These are phyloP conservation scores for Protomyces gravidus DNA, from an alignment of 1,139 yeast species.

Conservation along the genomic window DNA sequence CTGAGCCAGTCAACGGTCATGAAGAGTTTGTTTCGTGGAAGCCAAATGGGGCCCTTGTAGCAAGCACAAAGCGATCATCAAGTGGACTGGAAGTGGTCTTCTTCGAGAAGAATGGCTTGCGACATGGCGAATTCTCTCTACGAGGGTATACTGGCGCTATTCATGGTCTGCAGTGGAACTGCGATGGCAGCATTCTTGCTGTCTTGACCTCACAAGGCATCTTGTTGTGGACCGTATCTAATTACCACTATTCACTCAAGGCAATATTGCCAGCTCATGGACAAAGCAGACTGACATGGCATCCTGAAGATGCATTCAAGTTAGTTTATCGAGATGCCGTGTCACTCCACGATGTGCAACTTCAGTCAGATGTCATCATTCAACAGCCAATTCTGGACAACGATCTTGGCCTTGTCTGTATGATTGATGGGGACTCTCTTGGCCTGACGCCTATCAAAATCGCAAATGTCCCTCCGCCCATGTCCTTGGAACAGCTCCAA, in stretches of 20 bases:
- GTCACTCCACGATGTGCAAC: slow-evolving; percentile 56
- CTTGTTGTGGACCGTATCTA: slow-evolving; percentile 86
- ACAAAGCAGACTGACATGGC: slow-evolving; percentile 56
- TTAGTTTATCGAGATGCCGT: no score
- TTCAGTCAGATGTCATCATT: slow-evolving; percentile 58
- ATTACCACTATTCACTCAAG: slow-evolving; percentile 93
- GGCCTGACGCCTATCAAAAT: slow-evolving; percentile 75
- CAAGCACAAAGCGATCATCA: slow-evolving; percentile 63
- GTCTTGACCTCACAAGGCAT: slow-evolving; percentile 57
- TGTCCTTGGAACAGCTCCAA: slow-evolving; percentile 63
- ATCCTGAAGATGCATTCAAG: slow-evolving; percentile 73
- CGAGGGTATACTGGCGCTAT: slow-evolving; percentile 48
- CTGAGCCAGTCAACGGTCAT: slow-evolving; percentile 84
- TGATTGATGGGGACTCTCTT: slow-evolving; percentile 70
- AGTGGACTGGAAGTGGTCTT: slow-evolving; percentile 55
- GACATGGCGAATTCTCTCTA: slow-evolving; percentile 80
- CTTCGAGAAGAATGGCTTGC: slow-evolving; percentile 87
- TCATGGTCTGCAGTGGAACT: slow-evolving; percentile 65
- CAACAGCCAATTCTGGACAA: slow-evolving; percentile 67
- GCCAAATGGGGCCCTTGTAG: slow-evolving; percentile 84
- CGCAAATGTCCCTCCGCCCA: slow-evolving; percentile 95
- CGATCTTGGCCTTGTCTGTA: slow-evolving; percentile 75
- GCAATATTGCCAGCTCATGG: slow-evolving; percentile 53
- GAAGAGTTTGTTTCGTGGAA: slow-evolving; percentile 77
- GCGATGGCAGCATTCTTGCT: slow-evolving; percentile 73